Base-by-base conservation (phyloP, 768 basidiomycete species). In the Trametes punicea region DNA sequence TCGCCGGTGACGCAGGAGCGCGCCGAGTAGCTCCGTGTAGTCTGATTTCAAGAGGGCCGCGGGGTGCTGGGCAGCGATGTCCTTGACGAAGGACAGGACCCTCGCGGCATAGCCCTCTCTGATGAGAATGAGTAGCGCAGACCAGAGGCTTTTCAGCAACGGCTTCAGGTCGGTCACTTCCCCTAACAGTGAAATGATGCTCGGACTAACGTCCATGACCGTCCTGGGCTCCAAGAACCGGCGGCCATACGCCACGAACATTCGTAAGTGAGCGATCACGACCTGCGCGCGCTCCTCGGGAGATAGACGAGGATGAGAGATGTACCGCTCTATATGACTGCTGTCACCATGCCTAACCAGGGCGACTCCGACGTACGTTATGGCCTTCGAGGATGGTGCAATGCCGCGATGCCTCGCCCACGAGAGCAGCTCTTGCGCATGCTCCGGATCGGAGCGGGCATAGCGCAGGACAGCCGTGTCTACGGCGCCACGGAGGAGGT, bases 1-100 rank as follows among this genome's bases (percentile, higher is more conserved):
- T 50, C 79, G 73, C 20, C 78, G 73, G 47, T 69, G 70, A 5
- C 65, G 69, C 27, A 83, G 61, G 11, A 87, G 65, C 2, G 66
- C 62, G 34, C 68, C 69, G 50, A 77, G 64, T 30, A 80, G 45
- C n/a, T 39, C 46, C 26, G 49, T 64, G 30, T 78, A 67, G 46
- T 77, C 73, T 6, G 67, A 64, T 11, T 54, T 62, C 10, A 70
- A 72, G 71, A 80, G 81, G 62, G 77, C 79, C 4, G 48, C 15
- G 0, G 76, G 73, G 2, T 64, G 66, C 11, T 57, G 66, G 9
- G 50, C 47, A 40, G 73, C 61, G 29, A 85, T 68, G 42, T 65
- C 67, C 55, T 75, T 67, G 38, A 83, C 67, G 23, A 82, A 60
- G 38, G 68, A 57, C 1, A 79, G 60, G 8, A 77, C 72, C 20